Conservation (phyloP, 306 rosid species). For the Dalbergia cultrata region DNA sequence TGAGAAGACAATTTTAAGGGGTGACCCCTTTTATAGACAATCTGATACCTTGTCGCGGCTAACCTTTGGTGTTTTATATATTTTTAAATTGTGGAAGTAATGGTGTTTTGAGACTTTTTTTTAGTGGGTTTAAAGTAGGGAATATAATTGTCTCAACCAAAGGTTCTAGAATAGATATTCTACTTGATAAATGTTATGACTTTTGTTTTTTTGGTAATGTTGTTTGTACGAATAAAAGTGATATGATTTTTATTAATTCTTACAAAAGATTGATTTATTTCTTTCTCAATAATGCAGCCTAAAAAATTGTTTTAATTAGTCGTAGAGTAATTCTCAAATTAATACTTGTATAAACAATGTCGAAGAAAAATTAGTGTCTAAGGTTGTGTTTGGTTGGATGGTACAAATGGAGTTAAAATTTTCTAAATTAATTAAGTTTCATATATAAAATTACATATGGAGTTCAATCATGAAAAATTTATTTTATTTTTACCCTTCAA, state of each 20-base stretch:
- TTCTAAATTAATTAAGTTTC: too few relatives aligned
- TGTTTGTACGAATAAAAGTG: background rate
- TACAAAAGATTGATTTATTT: background rate
- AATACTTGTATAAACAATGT: too few relatives aligned
- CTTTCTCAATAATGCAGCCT: background rate
- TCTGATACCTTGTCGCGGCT: slow-evolving; percentile 34
- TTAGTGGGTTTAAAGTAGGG: slow-evolving; percentile 22
- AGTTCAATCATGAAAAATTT: too few relatives aligned
- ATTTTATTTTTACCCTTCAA: too few relatives aligned
- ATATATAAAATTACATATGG: too few relatives aligned
- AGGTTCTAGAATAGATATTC: background rate
- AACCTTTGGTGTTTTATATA: slow-evolving; percentile 23
- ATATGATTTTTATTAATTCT: background rate
- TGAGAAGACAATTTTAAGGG: slow-evolving; percentile 66
- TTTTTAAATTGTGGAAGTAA: background rate
- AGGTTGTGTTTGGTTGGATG: too few relatives aligned
- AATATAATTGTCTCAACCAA: background rate
- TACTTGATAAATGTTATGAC: background rate
- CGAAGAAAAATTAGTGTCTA: too few relatives aligned
- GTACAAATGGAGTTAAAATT: too few relatives aligned
- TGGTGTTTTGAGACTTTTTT: background rate
- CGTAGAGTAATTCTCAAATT: too few relatives aligned
- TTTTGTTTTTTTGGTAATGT: background rate
- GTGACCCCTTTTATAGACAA: slow-evolving; percentile 52
- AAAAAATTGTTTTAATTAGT: background rate